Evolutionary conservation across 2,329 filamentous ascomycete species (phyloP).

Genomic region (Neonectria sp.): DNA sequence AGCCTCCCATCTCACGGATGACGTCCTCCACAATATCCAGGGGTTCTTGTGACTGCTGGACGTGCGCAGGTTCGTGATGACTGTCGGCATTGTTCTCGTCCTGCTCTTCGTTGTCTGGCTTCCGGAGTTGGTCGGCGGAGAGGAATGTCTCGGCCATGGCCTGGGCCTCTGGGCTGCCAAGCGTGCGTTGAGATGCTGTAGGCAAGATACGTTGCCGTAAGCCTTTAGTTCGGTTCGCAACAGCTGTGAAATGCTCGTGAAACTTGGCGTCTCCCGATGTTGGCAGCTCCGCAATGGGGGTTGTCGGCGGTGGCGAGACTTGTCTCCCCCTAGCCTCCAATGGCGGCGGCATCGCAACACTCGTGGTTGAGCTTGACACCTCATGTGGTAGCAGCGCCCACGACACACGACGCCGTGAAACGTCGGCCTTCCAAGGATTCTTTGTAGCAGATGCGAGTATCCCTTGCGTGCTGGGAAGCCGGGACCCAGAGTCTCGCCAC

Average conservation of each 20-base stretch:
- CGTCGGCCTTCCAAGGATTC: constrained; percentile 50
- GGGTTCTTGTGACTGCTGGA: constrained; percentile 49
- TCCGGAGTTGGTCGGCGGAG: constrained; percentile 41
- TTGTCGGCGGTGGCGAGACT: constrained; percentile 62
- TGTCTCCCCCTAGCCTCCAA: constrained; percentile 40
- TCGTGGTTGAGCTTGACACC: constrained; percentile 15
- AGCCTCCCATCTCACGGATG: constrained; percentile 55
- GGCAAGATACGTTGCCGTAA: constrained; percentile 56
- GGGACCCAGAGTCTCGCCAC: constrained; percentile 42
- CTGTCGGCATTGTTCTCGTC: constrained; percentile 22
- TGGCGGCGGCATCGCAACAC: constrained; percentile 15
- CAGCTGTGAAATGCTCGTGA: constrained; percentile 62
- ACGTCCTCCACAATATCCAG: constrained; percentile 56
- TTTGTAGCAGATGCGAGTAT: constrained; percentile 55
- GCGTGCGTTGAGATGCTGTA: constrained; percentile 56
- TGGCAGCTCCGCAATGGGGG: constrained; percentile 52
- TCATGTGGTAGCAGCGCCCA: constrained; percentile 55
- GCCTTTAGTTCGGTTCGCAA: constrained; percentile 55
- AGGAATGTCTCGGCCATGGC: constrained; percentile 48
- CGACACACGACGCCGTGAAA: constrained; percentile 52
- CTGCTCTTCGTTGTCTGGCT: constrained; percentile 19
- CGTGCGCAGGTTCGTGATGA: constrained; percentile 20
- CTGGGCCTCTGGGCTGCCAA: constrained; percentile 42
- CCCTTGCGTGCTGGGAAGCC: constrained; percentile 52
- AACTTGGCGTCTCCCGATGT: constrained; percentile 57